Percentiles rank a stretch among this genome's conserved stretches.
Evolutionary conservation across 768 basidiomycete species (phyloP).

Genomic region (Suillus bovinus): DNA sequence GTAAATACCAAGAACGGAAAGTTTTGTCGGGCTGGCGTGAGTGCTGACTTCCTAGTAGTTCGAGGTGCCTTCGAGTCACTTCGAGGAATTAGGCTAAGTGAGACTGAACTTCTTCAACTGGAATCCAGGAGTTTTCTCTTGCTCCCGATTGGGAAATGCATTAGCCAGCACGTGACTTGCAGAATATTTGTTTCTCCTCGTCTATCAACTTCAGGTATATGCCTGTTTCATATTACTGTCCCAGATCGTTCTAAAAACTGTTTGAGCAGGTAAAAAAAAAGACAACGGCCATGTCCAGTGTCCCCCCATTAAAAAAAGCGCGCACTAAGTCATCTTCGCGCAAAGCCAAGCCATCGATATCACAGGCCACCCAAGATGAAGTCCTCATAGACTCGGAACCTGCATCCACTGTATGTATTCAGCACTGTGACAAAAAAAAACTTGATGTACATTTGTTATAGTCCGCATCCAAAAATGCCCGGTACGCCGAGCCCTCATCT

Average conservation of each 20-base stretch:
- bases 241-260: not conserved
- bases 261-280: not conserved
- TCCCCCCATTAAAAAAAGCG: slow-evolving; percentile 51
- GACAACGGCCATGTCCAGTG: slow-evolving; percentile 38
- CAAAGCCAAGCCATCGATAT: slow-evolving; percentile 16
- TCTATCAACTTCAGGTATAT: slow-evolving; percentile 7
- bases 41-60: slow-evolving; percentile 2
- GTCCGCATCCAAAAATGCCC: slow-evolving; percentile 51
- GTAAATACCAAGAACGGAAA: not conserved
- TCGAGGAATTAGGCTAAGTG: not conserved
- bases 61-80: not conserved
- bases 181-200: slow-evolving; percentile 14
- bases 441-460: slow-evolving; percentile 19
- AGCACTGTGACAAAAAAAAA: not conserved
- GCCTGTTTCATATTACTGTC: slow-evolving; percentile 1
- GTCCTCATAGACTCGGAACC: slow-evolving; percentile 25
- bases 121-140: not conserved
- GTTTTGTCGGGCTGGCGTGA: slow-evolving; percentile 1
- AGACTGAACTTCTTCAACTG: not conserved
- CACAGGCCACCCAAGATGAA: slow-evolving; percentile 18
- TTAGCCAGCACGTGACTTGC: slow-evolving; percentile 10
- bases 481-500: slow-evolving; percentile 65
- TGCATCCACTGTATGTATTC: slow-evolving; percentile 20
- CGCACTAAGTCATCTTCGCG: slow-evolving; percentile 48
- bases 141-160: slow-evolving; percentile 2